Conservation (phyloP, 805 yeast genomes). For the Ogataea methanolica region DNA sequence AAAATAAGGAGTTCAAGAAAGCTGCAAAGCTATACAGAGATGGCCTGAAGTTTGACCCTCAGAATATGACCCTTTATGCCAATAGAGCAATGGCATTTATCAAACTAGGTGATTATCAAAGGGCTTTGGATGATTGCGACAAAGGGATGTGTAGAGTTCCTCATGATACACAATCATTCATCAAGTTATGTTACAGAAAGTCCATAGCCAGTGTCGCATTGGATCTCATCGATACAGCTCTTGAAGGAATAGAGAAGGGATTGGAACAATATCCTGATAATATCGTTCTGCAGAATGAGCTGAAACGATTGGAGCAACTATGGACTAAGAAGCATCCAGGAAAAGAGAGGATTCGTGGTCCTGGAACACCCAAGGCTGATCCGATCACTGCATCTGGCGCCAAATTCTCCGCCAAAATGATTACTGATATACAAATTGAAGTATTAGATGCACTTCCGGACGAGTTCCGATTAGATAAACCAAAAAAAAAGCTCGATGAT, state of each 20-base stretch:
- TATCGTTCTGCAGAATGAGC: neutral
- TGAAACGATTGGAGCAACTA: neutral
- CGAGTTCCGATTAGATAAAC: slow-evolving; percentile 5
- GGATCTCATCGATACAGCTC: slow-evolving; percentile 25
- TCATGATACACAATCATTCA: slow-evolving; percentile 27
- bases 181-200: slow-evolving; percentile 50
- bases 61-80: slow-evolving; percentile 55
- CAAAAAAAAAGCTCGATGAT: neutral
- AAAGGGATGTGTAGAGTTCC: slow-evolving; percentile 36
- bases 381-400: too few species aligned
- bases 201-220: slow-evolving; percentile 37
- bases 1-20: slow-evolving; percentile 35
- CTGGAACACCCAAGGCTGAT: too few species aligned
- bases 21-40: slow-evolving; percentile 54
- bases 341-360: too few species aligned
- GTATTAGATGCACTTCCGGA: slow-evolving; percentile 18
- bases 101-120: slow-evolving; percentile 42
- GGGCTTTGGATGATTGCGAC: slow-evolving; percentile 47
- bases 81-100: slow-evolving; percentile 66
- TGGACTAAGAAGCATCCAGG: too few species aligned
- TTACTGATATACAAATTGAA: slow-evolving; percentile 6
- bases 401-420: too few species aligned
- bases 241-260: slow-evolving; percentile 29
- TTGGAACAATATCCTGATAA: neutral
- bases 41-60: slow-evolving; percentile 47